Evolutionary conservation across 139 green algal genomes (phyloP), one percentile per base, ranked within the genome.

Genomic region (Dunaliella sp.): DNA sequence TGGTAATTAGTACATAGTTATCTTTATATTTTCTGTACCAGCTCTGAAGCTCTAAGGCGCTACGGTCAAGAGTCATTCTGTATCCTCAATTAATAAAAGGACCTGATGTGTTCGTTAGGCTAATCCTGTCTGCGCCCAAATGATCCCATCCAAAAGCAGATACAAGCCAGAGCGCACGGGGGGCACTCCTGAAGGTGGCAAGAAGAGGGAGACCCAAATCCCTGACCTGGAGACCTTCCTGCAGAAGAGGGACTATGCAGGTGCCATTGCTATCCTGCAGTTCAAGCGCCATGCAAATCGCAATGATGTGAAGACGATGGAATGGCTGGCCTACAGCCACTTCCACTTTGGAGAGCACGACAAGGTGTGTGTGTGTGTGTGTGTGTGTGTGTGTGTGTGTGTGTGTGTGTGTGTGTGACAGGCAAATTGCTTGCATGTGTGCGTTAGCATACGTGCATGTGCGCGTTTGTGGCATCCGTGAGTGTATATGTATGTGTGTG

Each of bases 301-400:
- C 3, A 80, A 88, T 30, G 91, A 97, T 75, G 65, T 87, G 28
- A 90, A 91, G 78, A 91, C 88, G 28, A 33, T 93, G 7, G 92
- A 95, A 48, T 97, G 94, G 94, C 90, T 96, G 28, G 95, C 93
- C 28, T 97, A 97, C 59, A 90, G 86, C 76, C 92, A 96, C 36
- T 96, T 96, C 81, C 95, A 97, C 76, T 91, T 90, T 87, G 94
- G 94, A 0, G 93, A 96, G 80, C 94, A 97, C 87, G 93, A 93
- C 83, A 96, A 96, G 89, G 94, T 94, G 37, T 38, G 83, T 2
- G 48, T 65, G 48, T 65, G 48, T 65, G 7, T 65, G 48, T 65
- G 16, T 65, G 16, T 65, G 48, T 16, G 48, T 16, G 16, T 16
- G 48, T 65, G 48, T 16, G 16, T 26, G 16, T 65, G 48, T 65